These are phyloP conservation scores for Sporodiniella umbellata DNA, from an alignment of 371 early-diverging fungal species.

Conservation along the genomic window DNA sequence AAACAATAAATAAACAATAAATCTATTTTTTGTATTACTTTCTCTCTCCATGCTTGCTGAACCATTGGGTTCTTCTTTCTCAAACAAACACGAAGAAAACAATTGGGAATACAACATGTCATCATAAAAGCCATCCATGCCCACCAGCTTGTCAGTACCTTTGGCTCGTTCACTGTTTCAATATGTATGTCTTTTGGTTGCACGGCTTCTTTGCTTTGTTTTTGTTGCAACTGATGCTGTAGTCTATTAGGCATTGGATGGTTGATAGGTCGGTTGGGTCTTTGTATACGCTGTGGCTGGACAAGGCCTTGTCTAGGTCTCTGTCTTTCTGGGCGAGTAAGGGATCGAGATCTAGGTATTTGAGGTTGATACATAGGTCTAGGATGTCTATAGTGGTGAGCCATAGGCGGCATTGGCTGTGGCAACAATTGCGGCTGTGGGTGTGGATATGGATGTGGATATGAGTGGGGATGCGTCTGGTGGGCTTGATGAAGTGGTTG, in stretches of 20 bases:
- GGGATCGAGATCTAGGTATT: constrained; percentile 32
- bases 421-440: background rate
- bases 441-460: background rate
- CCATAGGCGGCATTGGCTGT: background rate
- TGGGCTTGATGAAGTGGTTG: constrained; percentile 10
- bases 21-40: constrained; percentile 48
- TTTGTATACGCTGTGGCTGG: constrained; percentile 21
- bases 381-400: no score
- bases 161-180: constrained; percentile 25
- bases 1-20: no score
- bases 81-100: constrained; percentile 46
- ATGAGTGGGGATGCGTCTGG: no score
- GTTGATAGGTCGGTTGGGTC: constrained; percentile 15
- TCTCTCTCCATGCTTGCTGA: constrained; percentile 72
- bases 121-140: constrained; percentile 50
- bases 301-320: constrained; percentile 44
- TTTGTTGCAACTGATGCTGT: constrained; percentile 41
- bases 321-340: constrained; percentile 48
- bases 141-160: constrained; percentile 51
- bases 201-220: constrained; percentile 1
- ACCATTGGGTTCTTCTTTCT: constrained; percentile 42
- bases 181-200: constrained; percentile 3
- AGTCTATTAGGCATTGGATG: constrained; percentile 43
- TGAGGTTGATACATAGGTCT: background rate
- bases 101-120: constrained; percentile 57